These are phyloP conservation scores for Teratosphaeria viscida DNA, from an alignment of 2,329 filamentous ascomycete species.

Conservation along the genomic window DNA sequence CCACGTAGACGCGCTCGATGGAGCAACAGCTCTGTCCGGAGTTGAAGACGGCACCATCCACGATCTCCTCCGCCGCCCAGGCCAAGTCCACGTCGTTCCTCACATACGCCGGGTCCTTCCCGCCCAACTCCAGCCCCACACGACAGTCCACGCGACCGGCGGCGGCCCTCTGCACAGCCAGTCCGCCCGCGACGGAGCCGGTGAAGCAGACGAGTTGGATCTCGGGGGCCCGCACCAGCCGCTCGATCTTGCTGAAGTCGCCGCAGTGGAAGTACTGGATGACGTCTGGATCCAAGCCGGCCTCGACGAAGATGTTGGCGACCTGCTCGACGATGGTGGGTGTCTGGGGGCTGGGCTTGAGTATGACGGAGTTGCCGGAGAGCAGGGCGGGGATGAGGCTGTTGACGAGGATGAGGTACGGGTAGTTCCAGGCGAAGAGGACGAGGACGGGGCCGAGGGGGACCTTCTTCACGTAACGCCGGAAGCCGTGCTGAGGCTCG, in stretches of 20 bases:
- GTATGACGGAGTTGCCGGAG: constrained; percentile 78
- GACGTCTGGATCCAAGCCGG: constrained; percentile 72
- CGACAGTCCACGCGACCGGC: constrained; percentile 67
- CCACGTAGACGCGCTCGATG: constrained; percentile 83
- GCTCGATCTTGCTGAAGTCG: constrained; percentile 63
- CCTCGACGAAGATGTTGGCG: constrained; percentile 62
- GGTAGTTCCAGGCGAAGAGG: constrained; percentile 96
- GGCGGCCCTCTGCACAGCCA: constrained; percentile 76
- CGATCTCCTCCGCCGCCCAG: constrained; percentile 89
- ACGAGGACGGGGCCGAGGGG: constrained; percentile 80
- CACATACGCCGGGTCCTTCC: constrained; percentile 90
- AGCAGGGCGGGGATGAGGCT: constrained; percentile 85
- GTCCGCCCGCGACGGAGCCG: constrained; percentile 76
- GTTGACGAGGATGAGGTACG: constrained; percentile 88
- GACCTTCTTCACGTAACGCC: constrained; percentile 77
- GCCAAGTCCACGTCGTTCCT: constrained; percentile 73
- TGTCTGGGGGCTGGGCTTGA: constrained; percentile 92
- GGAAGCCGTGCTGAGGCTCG: constrained; percentile 78
- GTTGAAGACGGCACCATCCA: constrained; percentile 94
- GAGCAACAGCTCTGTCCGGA: constrained; percentile 97
- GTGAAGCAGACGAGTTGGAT: constrained; percentile 85
- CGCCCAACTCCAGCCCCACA: constrained; percentile 83
- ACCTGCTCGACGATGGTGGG: constrained; percentile 85
- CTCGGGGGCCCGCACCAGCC: constrained; percentile 64
- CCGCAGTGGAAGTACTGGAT: constrained; percentile 90